phyloP scores from a whole-genome alignment of 2,329 filamentous ascomycete genomes.

The Cordyceps javanica region DNA sequence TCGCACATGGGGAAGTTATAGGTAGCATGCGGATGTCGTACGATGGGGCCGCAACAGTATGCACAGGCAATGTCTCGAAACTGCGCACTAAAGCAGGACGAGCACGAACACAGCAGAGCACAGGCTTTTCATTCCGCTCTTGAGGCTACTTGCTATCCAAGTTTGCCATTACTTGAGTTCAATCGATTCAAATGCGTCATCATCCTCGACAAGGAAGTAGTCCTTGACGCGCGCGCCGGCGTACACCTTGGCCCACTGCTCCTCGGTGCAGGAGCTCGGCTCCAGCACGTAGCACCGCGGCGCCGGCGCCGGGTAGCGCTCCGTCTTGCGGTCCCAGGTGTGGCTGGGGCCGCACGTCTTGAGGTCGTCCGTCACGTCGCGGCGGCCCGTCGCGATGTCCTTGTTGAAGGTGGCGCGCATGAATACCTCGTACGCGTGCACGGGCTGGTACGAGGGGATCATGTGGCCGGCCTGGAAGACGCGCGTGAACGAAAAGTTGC shows the following conservation, averaged over 20 bases:
- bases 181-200: background rate
- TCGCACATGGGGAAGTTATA: background rate
- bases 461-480: conserved; percentile 61
- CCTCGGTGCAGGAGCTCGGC: conserved; percentile 48
- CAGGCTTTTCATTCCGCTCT: background rate
- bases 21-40: background rate
- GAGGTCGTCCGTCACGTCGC: conserved; percentile 44
- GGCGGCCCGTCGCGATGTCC: conserved; percentile 48
- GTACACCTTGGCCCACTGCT: conserved; percentile 45
- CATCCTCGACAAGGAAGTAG: conserved; percentile 23
- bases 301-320: conserved; percentile 36
- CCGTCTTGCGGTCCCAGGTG: conserved; percentile 54
- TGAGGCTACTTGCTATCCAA: background rate
- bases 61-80: background rate
- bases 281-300: conserved; percentile 55
- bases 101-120: background rate
- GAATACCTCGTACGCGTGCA: conserved; percentile 51
- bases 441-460: conserved; percentile 53
- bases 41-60: background rate
- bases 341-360: conserved; percentile 44
- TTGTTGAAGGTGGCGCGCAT: conserved; percentile 50
- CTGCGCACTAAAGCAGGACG: background rate
- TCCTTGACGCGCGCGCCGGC: conserved; percentile 44
- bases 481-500: conserved; percentile 62
- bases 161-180: conserved; percentile 8